Percentiles rank a stretch among this genome's conserved stretches.
Conservation (phyloP, 2,329 filamentous ascomycete genomes). For the Pseudocercospora fuligena region DNA sequence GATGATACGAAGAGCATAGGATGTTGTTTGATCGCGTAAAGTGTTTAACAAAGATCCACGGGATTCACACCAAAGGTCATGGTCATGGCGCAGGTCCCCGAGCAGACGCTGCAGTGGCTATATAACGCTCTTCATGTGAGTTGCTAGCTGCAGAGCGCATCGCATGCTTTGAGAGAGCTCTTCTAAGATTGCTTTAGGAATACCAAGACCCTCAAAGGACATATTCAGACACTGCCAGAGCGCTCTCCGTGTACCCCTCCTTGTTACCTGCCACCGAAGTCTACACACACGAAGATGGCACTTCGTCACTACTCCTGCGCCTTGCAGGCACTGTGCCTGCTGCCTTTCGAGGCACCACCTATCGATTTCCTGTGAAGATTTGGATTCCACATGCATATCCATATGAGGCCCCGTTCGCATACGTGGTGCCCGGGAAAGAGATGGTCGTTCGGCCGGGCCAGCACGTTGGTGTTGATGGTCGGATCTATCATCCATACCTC, state of each 20-base stretch:
- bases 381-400: constrained; percentile 95
- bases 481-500: constrained; percentile 94
- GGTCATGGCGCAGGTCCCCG: constrained; percentile 70
- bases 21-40: not conserved
- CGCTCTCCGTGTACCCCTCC: constrained; percentile 77
- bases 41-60: not conserved
- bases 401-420: constrained; percentile 80
- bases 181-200: constrained; percentile 63
- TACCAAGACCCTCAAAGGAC: constrained; percentile 91
- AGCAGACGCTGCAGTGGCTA: constrained; percentile 92
- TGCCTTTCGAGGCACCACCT: constrained; percentile 82
- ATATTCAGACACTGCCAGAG: constrained; percentile 87
- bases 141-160: not conserved
- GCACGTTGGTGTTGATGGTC: constrained; percentile 90
- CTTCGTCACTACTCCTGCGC: constrained; percentile 82
- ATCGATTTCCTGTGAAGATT: constrained; percentile 88
- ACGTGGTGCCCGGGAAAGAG: constrained; percentile 83
- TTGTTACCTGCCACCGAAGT: constrained; percentile 89
- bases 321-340: constrained; percentile 90
- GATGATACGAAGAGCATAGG: constrained; percentile 14
- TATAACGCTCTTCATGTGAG: constrained; percentile 77
- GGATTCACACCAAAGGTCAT: constrained; percentile 39
- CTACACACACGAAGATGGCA: constrained; percentile 90
- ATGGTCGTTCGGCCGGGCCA: constrained; percentile 93
- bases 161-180: not conserved